Evolutionary conservation across 2,329 filamentous ascomycete species (phyloP), one percentile per base, ranked within the genome.

Genomic region (Alternaria alternata): DNA sequence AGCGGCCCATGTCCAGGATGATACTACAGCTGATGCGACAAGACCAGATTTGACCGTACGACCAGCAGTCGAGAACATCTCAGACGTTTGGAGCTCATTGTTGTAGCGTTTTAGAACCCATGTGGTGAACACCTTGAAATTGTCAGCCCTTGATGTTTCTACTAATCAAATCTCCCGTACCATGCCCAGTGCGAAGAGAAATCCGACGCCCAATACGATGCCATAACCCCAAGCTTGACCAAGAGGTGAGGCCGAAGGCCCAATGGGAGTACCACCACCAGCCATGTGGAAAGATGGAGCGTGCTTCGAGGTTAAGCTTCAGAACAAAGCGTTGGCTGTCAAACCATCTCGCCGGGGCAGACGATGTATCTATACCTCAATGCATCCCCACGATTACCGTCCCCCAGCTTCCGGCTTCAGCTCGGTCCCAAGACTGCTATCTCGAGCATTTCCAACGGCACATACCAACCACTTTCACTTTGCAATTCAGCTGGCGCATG

Each of bases 151-250:
- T 16, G 9, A 2, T 51, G 6, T 34, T 51, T 36, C 2, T 11
- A 12, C 6, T 7, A 9, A 7, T 24, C 4, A 38, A 28, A 11
- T n/a, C 38, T 18, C 5, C 11, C 62, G 4, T 60, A 69, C 71
- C 73, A 73, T 75, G 53, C 67, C 70, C 59, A 74, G 64, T 7
- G 70, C 70, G 32, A 74, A 74, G 26, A 74, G 55, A 20, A 74
- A 74, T 1, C 74, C 74, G 28, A 76, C 54, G 41, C 74, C 74
- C 56, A 76, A 63, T 11, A 76, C 68, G 32, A 75, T 72, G 16
- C 74, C 74, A 69, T 76, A 76, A n/a, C 73, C 73, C 71, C 71
- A 72, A 54, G 57, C 70, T 56, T 71, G 71, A 4, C 70, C 68
- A 26, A 73, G 51, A 49, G 71, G 70, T n/a, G 64, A 68, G 38